Conservation (phyloP, 1,284 basidiomycete genomes). For the Pyrrhoderma lamaoense region DNA sequence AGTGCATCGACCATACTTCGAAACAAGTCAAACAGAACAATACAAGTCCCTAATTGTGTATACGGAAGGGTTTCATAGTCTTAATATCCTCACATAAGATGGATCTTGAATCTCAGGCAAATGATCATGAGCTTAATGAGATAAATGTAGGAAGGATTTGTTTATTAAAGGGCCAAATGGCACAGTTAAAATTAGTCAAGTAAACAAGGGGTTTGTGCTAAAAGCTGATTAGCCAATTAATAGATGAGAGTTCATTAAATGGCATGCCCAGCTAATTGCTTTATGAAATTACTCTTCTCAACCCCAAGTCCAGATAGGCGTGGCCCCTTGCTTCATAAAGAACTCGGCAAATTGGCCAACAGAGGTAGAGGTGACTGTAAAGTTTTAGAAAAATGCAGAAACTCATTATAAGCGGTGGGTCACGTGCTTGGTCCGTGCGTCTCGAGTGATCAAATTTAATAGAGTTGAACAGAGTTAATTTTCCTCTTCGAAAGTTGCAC, state of each 20-base stretch:
- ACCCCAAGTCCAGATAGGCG: constrained; percentile 23
- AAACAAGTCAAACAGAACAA: no score
- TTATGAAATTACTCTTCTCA: constrained; percentile 35
- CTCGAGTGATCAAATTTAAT: constrained; percentile 1
- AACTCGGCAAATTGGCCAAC: constrained; percentile 26
- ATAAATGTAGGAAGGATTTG: no score
- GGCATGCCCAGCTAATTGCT: constrained; percentile 63
- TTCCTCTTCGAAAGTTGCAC: constrained; percentile 53
- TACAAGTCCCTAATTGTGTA: no score
- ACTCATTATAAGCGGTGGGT: neutral
- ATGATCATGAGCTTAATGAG: no score
- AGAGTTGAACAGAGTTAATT: neutral
- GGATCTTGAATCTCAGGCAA: no score
- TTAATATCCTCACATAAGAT: no score
- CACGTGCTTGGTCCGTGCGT: constrained; percentile 50
- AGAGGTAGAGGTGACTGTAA: constrained; percentile 58
- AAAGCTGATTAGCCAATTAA: constrained; percentile 63
- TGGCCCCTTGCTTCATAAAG: constrained; percentile 22
- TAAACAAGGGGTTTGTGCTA: constrained; percentile 37
- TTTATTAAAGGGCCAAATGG: no score
- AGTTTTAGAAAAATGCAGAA: constrained; percentile 25
- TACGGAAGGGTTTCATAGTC: no score
- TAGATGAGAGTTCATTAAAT: constrained; percentile 40
- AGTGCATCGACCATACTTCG: no score
- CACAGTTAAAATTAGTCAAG: no score